Evolutionary conservation across 2,329 filamentous ascomycete genomes (phyloP).

Genomic region (Penicillium paneum): DNA sequence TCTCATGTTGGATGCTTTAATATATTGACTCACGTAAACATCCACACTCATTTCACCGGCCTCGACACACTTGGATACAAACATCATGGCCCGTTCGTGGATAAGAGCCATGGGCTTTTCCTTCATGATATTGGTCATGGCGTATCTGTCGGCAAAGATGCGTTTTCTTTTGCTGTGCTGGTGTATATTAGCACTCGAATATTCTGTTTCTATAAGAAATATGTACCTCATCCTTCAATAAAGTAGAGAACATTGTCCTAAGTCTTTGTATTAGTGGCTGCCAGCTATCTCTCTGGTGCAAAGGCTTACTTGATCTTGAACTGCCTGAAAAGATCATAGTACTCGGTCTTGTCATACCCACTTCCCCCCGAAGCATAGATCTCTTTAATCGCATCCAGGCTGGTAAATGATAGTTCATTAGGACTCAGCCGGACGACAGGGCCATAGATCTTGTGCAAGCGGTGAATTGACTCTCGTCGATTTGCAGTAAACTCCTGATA

Average conservation of each 20-base stretch:
- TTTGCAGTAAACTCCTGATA: conserved; percentile 32
- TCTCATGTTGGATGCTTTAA: not conserved
- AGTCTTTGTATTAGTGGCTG: not conserved
- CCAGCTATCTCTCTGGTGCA: not conserved
- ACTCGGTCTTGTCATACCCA: conserved; percentile 39
- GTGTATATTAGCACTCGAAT: not conserved
- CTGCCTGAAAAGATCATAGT: conserved; percentile 35
- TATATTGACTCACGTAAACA: conserved; percentile 53
- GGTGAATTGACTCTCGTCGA: conserved; percentile 29
- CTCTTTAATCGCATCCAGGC: conserved; percentile 29
- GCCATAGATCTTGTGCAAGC: conserved; percentile 27
- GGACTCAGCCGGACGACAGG: conserved; percentile 30
- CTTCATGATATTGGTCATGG: conserved; percentile 64
- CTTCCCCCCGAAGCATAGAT: conserved; percentile 35
- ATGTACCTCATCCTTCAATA: conserved; percentile 24
- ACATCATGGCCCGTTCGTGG: conserved; percentile 54
- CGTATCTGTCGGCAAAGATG: conserved; percentile 64
- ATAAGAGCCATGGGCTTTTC: conserved; percentile 56
- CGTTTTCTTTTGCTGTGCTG: conserved; percentile 63
- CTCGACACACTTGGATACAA: conserved; percentile 52
- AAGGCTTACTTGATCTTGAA: conserved; percentile 27
- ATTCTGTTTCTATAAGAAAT: not conserved
- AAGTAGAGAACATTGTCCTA: conserved; percentile 41
- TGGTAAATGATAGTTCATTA: conserved; percentile 32
- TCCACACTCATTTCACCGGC: conserved; percentile 51